Evolutionary conservation across 1,139 yeast genomes (phyloP).

Genomic region (Zygotorulaspora mrakii): DNA sequence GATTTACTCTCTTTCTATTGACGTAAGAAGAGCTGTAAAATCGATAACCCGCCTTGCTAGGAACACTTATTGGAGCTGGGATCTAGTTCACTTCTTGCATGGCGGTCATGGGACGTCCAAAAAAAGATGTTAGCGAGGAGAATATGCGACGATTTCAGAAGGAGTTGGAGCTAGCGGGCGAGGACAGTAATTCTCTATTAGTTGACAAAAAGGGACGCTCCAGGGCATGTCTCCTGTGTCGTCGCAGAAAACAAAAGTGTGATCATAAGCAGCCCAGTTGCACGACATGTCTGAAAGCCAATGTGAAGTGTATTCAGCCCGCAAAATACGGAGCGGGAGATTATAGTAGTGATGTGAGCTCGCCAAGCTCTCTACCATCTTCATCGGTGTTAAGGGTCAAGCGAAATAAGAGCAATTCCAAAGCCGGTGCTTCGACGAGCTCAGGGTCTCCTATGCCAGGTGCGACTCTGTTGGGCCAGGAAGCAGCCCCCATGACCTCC

Average conservation of each 20-base stretch:
- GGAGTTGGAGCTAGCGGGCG: constrained; percentile 36
- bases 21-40: too few relatives aligned
- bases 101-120: constrained; percentile 36
- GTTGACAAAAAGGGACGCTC: constrained; percentile 48
- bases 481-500: too few relatives aligned
- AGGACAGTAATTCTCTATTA: constrained; percentile 28
- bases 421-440: neutral
- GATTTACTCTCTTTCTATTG: too few relatives aligned
- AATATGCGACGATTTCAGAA: constrained; percentile 34
- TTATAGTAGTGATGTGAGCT: constrained; percentile 1
- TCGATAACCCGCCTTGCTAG: too few relatives aligned
- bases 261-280: constrained; percentile 59
- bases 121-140: constrained; percentile 35
- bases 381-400: neutral
- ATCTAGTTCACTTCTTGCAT: constrained; percentile 1
- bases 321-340: constrained; percentile 44
- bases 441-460: neutral
- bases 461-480: too few relatives aligned
- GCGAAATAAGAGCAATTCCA: neutral
- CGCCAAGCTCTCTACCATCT: neutral
- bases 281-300: constrained; percentile 58
- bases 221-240: constrained; percentile 50
- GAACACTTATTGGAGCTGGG: constrained; percentile 1
- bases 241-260: constrained; percentile 53
- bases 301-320: constrained; percentile 55